Evolutionary conservation across 306 rosid species (phyloP), one percentile per base, ranked within the genome.

Genomic region (Aeschynomene evenia): DNA sequence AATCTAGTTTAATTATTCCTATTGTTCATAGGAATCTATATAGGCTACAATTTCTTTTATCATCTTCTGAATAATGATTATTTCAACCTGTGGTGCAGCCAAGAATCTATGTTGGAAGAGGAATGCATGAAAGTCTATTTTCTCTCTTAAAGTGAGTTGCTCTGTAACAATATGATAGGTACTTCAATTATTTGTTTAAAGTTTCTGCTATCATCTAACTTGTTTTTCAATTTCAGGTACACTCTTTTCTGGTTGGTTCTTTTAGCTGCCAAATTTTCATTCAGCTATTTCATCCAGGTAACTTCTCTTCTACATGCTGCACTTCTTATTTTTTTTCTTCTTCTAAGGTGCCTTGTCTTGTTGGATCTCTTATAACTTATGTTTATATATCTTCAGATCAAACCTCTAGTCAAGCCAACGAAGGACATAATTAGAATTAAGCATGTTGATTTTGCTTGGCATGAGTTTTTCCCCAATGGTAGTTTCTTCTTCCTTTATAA

Each of bases 61-160:
- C 58, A 63, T 26, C 71, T 55, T 33, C 5, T 20, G 51, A 21
- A 26, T 46, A 40, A 56, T 60, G 50, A 26, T 72, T 59, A 53
- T 79, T 75, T 59, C 24, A 64, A 34, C 24, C 39, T 62, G 28
- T 81, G 86, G 28, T 81, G 86, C 91, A 94, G 99, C 99, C 97
- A 66, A 87, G 99, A 82, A 75, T 83, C 78, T 94, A 94, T 59
- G 61, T 94, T 20, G 99, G 99, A 54, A 89, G 99, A 74, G 99
- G 99, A 68, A 94, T 91, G 99, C 99, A 94, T 55, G 99, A 94
- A 82, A 94, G 96, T 76, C 97, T 85, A 73, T 88, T 94, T 78
- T 43, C 96, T 76, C 95, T 91, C 56, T 43, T 94, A 9, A 94
- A 90, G 99, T 94, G 89, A 85, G 99, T 74, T 83, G 73, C 28